phyloP scores from a whole-genome alignment of 2,329 filamentous ascomycete species.

The Xylaria digitata region DNA sequence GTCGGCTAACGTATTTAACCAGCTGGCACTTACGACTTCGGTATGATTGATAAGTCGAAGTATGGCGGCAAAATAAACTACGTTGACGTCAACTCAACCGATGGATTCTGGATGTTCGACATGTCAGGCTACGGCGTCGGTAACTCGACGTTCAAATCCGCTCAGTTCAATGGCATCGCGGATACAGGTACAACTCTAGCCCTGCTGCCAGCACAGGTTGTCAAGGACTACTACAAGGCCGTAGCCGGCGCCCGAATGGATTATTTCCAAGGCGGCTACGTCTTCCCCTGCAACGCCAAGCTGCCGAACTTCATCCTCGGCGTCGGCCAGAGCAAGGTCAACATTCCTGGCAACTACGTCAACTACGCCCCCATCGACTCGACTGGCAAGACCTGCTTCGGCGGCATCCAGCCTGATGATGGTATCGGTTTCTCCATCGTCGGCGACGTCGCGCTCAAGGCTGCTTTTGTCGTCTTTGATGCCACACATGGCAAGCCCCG shows the following conservation, averaged over 20 bases:
- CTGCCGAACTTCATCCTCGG: constrained; percentile 63
- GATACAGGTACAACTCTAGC: constrained; percentile 70
- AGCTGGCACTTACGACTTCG: constrained; percentile 53
- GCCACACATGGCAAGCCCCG: constrained; percentile 49
- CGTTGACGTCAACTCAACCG: constrained; percentile 46
- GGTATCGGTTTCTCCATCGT: constrained; percentile 64
- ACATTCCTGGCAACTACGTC: constrained; percentile 61
- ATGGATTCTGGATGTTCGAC: constrained; percentile 52
- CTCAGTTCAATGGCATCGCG: constrained; percentile 56
- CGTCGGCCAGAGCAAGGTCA: constrained; percentile 60
- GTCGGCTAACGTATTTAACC: constrained; percentile 16
- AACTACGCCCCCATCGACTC: constrained; percentile 60
- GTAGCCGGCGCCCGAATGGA: constrained; percentile 57
- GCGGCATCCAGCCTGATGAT: constrained; percentile 67
- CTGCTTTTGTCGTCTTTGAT: constrained; percentile 72
- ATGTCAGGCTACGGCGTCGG: constrained; percentile 46
- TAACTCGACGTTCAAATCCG: constrained; percentile 8
- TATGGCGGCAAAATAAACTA: constrained; percentile 51
- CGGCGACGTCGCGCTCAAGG: constrained; percentile 75
- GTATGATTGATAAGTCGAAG: constrained; percentile 48
- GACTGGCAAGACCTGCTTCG: constrained; percentile 65
- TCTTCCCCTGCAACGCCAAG: constrained; percentile 61
- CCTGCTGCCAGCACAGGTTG: constrained; percentile 56
- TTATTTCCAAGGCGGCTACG: constrained; percentile 58
- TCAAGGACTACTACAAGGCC: constrained; percentile 62